A percentile compares a stretch with the other conserved stretches of the same genome.
Conservation (phyloP, 441 rosid species). For the Croton setiger region DNA sequence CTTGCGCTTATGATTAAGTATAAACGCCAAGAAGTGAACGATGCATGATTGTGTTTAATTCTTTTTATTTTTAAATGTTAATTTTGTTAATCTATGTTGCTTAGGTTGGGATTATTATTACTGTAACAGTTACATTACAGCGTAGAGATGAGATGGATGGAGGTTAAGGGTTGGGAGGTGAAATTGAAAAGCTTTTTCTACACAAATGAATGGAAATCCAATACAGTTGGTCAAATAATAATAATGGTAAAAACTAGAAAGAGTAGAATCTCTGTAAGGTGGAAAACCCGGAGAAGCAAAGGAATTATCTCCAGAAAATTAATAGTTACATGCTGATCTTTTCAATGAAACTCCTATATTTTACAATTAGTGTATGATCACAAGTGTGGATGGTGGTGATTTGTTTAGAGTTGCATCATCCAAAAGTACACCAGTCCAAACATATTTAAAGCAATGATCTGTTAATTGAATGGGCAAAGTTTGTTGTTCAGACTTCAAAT, state of each 20-base stretch:
- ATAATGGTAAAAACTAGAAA: neutral
- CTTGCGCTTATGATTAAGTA: neutral
- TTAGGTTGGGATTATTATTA: no score
- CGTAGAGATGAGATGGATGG: no score
- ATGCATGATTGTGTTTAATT: neutral
- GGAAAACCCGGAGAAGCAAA: no score
- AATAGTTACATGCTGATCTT: no score
- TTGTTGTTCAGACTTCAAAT: constrained; percentile 8
- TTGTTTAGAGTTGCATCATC: neutral
- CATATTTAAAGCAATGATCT: neutral
- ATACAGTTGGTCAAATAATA: neutral
- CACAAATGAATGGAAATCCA: no score
- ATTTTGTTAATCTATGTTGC: no score
- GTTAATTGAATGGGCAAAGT: constrained; percentile 6
- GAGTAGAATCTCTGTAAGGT: no score
- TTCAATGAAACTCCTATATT: neutral
- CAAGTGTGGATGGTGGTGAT: neutral
- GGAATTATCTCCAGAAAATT: no score
- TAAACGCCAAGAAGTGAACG: neutral
- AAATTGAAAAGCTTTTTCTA: no score
- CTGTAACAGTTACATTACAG: no score
- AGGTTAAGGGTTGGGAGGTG: no score
- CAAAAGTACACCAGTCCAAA: neutral
- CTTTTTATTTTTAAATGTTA: neutral
- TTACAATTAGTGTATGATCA: neutral